Evolutionary conservation across 768 basidiomycete species (phyloP), one percentile per base, ranked within the genome.

Genomic region (Mycena alexandri): DNA sequence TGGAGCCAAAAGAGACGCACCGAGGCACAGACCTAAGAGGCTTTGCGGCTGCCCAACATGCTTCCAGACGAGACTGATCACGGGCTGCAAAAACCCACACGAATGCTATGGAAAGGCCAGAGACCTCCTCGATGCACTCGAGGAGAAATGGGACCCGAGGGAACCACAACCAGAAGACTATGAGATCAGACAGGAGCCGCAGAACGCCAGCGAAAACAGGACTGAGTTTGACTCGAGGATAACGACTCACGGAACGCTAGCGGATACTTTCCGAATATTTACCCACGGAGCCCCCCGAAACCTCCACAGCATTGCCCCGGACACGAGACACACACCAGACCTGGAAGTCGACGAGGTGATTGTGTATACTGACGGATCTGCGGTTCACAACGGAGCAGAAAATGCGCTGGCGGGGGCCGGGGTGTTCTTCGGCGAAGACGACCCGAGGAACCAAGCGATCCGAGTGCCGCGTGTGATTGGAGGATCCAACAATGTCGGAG

Each of bases 131-230:
- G 50, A 52, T 12, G 50, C 14, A 3, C 50, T 52, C 12, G 25
- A 52, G 14, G 38, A 41, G 6, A 48, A 47, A 24, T 48, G 58
- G 44, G 58, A 48, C n/a, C 58, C 58, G 9, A n/a, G 58, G 13
- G 16, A 21, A 34, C 46, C 58, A 2, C 58, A 59, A 44, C 58
- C 58, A 4, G 46, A 59, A 22, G 58, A 59, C 58, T 59, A 59
- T 21, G 58, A 59, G 34, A 12, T 21, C 1, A 19, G 12, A 8
- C 13, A 10, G 7, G 29, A 1, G 8, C 46, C 58, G 2, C 25
- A 34, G 21, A 10, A 11, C 1, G 22, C 25, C 0, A 24, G 42
- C 11, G 48, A 50, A 2, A 48, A 19, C 2, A 38, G 16, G n/a
- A 13, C 3, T 0, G 44, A 19, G 5, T 61, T 61, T 11, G 51